These are phyloP conservation scores for Gossypium australe DNA, from an alignment of 345 rosid genomes.

Conservation along the genomic window DNA sequence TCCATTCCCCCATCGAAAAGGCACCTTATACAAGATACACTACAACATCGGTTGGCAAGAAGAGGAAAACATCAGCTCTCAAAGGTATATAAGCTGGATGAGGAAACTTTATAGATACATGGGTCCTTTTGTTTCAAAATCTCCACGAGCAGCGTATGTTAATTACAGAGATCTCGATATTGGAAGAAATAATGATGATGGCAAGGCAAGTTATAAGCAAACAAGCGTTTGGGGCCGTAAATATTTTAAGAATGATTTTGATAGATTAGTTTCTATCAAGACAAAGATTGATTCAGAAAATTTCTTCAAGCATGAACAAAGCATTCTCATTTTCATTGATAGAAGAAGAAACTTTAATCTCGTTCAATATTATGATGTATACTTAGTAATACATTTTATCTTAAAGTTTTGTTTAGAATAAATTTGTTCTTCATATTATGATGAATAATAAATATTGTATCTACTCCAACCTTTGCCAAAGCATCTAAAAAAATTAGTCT, in stretches of 20 bases:
- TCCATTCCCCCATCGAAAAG: slow-evolving; percentile 6
- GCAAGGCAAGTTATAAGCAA: background rate
- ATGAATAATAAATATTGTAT: too few species aligned
- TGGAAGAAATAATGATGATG: background rate
- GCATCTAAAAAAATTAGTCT: too few species aligned
- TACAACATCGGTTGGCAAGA: background rate
- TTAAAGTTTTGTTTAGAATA: too few species aligned
- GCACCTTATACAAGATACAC: background rate
- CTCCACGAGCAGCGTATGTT: background rate
- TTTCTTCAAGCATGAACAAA: slow-evolving; percentile 7
- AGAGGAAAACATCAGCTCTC: background rate
- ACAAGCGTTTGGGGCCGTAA: slow-evolving; percentile 8
- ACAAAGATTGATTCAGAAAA: background rate
- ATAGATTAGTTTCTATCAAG: background rate
- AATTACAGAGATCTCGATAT: slow-evolving; percentile 6
- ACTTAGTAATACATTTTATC: too few species aligned
- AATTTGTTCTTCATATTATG: too few species aligned
- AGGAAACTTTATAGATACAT: background rate
- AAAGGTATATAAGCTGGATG: background rate
- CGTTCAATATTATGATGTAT: too few species aligned
- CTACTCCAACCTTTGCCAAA: too few species aligned
- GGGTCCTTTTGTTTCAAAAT: background rate
- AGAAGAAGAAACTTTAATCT: background rate
- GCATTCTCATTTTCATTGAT: background rate
- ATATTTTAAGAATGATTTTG: background rate